Percentiles rank a stretch among this genome's conserved stretches.
These are phyloP conservation scores for Aspergillus pseudoviridinutans DNA, from an alignment of 2,329 filamentous ascomycete species.

Conservation along the genomic window DNA sequence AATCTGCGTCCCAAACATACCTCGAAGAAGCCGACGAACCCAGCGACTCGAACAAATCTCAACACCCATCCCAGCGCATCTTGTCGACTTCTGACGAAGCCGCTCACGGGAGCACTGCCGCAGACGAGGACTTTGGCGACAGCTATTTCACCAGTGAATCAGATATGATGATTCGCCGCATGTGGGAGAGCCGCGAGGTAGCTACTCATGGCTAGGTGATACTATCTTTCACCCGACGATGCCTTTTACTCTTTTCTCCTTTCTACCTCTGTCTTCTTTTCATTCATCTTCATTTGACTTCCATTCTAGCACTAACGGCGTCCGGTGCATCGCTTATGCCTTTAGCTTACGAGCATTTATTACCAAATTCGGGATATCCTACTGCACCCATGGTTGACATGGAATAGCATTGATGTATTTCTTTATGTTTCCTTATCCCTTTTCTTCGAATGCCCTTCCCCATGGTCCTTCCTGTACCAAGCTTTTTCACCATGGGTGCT, in stretches of 20 bases:
- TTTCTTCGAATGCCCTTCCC: not conserved
- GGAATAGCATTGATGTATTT: conserved; percentile 7
- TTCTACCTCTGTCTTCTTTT: conserved; percentile 2
- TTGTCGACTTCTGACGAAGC: conserved; percentile 34
- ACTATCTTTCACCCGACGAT: not conserved
- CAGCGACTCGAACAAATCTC: conserved; percentile 11
- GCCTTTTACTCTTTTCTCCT: not conserved
- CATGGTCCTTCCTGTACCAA: not conserved
- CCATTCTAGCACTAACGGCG: not conserved
- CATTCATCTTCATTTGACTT: not conserved
- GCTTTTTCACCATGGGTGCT: not conserved
- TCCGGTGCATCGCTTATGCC: not conserved
- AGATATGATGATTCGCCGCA: conserved; percentile 40
- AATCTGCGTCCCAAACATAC: conserved; percentile 25
- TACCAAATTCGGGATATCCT: conserved; percentile 4
- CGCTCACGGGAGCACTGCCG: conserved; percentile 14
- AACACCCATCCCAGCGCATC: conserved; percentile 32
- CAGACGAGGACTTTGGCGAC: conserved; percentile 20
- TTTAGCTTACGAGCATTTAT: not conserved
- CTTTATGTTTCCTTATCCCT: not conserved
- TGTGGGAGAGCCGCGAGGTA: conserved; percentile 43
- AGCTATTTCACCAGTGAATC: conserved; percentile 27
- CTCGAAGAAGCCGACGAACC: conserved; percentile 31
- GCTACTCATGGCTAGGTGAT: conserved; percentile 29
- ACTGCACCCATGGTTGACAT: not conserved